Conservation (phyloP, 176 grass and related monocot genomes). For the Rhynchospora tenuis region DNA sequence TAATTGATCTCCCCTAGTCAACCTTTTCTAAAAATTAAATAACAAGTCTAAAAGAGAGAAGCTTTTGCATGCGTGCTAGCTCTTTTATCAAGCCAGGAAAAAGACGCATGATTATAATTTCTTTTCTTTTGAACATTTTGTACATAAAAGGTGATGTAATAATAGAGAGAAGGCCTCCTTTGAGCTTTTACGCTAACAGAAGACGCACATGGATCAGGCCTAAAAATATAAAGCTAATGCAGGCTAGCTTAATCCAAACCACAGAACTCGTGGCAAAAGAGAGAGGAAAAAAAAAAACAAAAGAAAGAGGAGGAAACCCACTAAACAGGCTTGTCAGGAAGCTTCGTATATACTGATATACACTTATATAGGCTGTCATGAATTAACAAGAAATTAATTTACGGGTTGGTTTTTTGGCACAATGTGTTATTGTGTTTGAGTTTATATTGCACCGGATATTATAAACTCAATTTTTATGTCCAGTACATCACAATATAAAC, state of each 20-base stretch:
- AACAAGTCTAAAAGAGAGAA: not conserved
- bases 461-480: not conserved
- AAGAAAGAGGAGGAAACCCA: not conserved
- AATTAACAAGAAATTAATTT: not conserved
- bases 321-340: not conserved
- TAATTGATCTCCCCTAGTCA: not conserved
- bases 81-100: slow-evolving; percentile 6
- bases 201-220: slow-evolving; percentile 19
- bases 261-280: not conserved
- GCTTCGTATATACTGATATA: no score
- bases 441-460: not conserved
- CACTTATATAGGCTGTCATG: not conserved
- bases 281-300: not conserved
- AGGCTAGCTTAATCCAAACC: slow-evolving; percentile 11
- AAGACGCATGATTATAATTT: not conserved
- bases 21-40: not conserved
- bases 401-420: not conserved
- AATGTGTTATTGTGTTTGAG: not conserved
- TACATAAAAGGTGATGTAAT: slow-evolving; percentile 2
- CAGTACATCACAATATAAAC: no score
- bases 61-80: not conserved
- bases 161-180: slow-evolving; percentile 9
- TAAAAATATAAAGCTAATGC: slow-evolving; percentile 7
- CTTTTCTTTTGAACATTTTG: not conserved
- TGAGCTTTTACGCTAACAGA: slow-evolving; percentile 14